These are phyloP conservation scores for Quercus phellos DNA, from an alignment of 331 rosid genomes.

Conservation along the genomic window DNA sequence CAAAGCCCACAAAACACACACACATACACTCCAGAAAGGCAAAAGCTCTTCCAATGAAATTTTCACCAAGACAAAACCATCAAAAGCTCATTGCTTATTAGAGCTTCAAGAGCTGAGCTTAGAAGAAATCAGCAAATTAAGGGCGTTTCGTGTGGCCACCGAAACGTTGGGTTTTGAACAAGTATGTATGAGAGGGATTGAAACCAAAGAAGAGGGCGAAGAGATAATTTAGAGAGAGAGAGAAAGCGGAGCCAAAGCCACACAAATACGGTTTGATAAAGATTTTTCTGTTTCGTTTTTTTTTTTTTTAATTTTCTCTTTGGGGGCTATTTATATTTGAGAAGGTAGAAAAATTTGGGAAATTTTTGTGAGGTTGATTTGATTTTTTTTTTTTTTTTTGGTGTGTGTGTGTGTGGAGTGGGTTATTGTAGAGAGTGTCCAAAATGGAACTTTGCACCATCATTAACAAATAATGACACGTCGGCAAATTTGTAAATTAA, in stretches of 20 bases:
- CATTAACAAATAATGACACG: too few relatives aligned
- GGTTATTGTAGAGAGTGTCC: too few relatives aligned
- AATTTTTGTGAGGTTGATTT: neutral
- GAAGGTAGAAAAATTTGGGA: neutral
- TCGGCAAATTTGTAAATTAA: too few relatives aligned
- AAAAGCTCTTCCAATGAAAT: constrained; percentile 11
- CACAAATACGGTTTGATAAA: constrained; percentile 65
- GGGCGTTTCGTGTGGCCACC: constrained; percentile 1
- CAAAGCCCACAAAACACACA: constrained; percentile 19
- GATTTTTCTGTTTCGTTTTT: constrained; percentile 24
- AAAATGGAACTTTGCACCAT: too few relatives aligned
- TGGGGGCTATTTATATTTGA: neutral
- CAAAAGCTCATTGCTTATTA: constrained; percentile 5
- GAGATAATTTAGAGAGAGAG: constrained; percentile 45
- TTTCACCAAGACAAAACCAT: constrained; percentile 14
- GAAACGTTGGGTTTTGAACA: constrained; percentile 25
- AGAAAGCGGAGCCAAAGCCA: constrained; percentile 69
- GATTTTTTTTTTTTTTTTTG: too few relatives aligned
- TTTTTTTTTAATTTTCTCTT: neutral
- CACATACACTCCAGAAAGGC: constrained; percentile 4
- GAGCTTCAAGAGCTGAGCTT: neutral
- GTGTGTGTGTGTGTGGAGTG: too few relatives aligned
- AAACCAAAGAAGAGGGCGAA: constrained; percentile 35
- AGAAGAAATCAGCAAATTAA: constrained; percentile 1
- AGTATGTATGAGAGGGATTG: constrained; percentile 35